Percentiles rank a stretch among this genome's conserved stretches.
phyloP scores from a whole-genome alignment of 176 grass and related monocot species.

The Carex scoparia region DNA sequence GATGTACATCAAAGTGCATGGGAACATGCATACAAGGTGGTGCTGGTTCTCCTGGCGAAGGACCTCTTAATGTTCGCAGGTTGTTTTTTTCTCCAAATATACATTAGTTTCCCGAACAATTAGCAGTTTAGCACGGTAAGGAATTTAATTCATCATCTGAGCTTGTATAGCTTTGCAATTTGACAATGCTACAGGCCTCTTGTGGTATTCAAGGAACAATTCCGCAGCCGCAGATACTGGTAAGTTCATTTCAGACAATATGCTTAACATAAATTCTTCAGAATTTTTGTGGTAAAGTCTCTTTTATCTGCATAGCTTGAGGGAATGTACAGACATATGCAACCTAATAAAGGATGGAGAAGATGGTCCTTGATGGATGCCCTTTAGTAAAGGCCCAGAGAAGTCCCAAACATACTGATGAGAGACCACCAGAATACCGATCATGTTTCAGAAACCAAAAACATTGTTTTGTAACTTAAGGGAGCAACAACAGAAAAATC shows the following conservation, averaged over 20 bases:
- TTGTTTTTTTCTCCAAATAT: constrained; percentile 2
- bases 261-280: neutral
- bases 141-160: neutral
- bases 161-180: neutral
- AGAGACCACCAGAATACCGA: neutral
- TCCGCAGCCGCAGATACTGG: constrained; percentile 39
- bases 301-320: constrained; percentile 11
- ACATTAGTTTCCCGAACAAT: neutral
- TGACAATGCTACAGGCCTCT: constrained; percentile 36
- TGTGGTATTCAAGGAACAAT: constrained; percentile 41
- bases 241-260: constrained; percentile 16
- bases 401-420: neutral
- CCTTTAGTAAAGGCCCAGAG: neutral
- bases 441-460: neutral
- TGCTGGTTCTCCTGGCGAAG: constrained; percentile 53
- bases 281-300: neutral
- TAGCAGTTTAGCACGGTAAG: neutral
- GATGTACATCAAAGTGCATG: constrained; percentile 39
- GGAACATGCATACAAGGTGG: constrained; percentile 44
- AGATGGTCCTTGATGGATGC: constrained; percentile 19
- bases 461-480: neutral
- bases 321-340: constrained; percentile 26
- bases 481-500: neutral
- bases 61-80: constrained; percentile 44
- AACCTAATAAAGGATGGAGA: constrained; percentile 26